Evolutionary conservation across 75 land plant species (phyloP), one percentile per base, ranked within the genome.

Genomic region (Selaginella moellendorffii): DNA sequence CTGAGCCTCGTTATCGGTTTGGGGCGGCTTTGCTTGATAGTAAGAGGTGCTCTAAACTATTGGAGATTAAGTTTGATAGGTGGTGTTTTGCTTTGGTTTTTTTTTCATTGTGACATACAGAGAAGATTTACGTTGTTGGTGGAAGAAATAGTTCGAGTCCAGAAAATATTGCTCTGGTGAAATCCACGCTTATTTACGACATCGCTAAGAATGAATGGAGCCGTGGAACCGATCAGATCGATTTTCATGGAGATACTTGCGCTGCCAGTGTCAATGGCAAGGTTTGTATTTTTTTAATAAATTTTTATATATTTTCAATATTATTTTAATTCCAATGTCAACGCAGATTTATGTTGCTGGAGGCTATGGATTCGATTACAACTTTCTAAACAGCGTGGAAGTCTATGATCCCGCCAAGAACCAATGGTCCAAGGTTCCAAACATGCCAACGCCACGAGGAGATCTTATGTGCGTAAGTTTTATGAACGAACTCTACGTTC

Each of bases 381-480:
- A 18, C 0, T 56, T 67, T 28, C 59, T 77, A 54, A 68, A 68
- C 24, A 53, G 1, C 10, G 69, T 20, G 17, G 56, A 63, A 17
- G 71, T 68, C 0, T 77, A 68, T 68, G 79, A 77, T 53, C 71
- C 71, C 30, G 61, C 26, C 62, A 24, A 53, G 8, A 56, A 68
- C n/a, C 18, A 26, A n/a, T 72, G 79, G 79, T 27, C 66, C 24
- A 22, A 27, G 30, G 21, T 64, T 18, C 31, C 76, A 12, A 54
- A 72, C 26, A 77, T 77, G 79, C 76, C 79, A 25, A 68, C 79
- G 23, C 30, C 76, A 1, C 76, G 79, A 2, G 79, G 79, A 27
- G 79, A 77, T 67, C 79, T 68, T 28, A 72, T 77, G 76, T 72
- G 76, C 63, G 79, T 52, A 20, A 28, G 14, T 26, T 51, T 68